Evolutionary conservation across 768 basidiomycete genomes (phyloP).

Genomic region (Boletus patriciae): DNA sequence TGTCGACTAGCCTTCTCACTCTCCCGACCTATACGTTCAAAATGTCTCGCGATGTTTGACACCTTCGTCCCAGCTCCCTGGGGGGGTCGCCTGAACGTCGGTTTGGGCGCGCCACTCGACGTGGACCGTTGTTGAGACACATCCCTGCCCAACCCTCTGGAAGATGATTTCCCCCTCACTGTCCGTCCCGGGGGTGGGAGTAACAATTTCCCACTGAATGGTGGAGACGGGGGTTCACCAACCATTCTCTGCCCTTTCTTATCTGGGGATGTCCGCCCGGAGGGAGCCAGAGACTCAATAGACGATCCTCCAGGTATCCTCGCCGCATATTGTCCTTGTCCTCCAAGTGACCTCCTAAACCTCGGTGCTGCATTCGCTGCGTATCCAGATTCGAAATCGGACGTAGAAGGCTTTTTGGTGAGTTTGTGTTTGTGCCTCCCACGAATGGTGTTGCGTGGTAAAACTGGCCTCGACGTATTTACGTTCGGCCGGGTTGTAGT

Average conservation of each 20-base stretch:
- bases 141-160: slow-evolving; percentile 39
- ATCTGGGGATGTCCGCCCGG: slow-evolving; percentile 72
- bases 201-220: slow-evolving; percentile 21
- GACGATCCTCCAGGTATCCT: slow-evolving; percentile 46
- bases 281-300: slow-evolving; percentile 58
- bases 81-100: slow-evolving; percentile 54
- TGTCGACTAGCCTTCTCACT: slow-evolving; percentile 72
- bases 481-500: slow-evolving; percentile 26
- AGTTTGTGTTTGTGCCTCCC: slow-evolving; percentile 49
- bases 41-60: slow-evolving; percentile 85
- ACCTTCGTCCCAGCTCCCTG: slow-evolving; percentile 65
- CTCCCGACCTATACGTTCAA: slow-evolving; percentile 79
- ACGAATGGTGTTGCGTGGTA: slow-evolving; percentile 41
- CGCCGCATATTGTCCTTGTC: slow-evolving; percentile 44
- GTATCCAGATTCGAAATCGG: slow-evolving; percentile 90
- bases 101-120: slow-evolving; percentile 40
- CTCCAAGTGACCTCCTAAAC: slow-evolving; percentile 52
- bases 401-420: slow-evolving; percentile 58
- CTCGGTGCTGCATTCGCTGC: slow-evolving; percentile 88
- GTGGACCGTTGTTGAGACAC: slow-evolving; percentile 43
- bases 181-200: slow-evolving; percentile 36
- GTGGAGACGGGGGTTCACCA: slow-evolving; percentile 39
- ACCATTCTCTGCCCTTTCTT: slow-evolving; percentile 47
- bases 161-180: slow-evolving; percentile 37
- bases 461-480: slow-evolving; percentile 25